phyloP scores from a whole-genome alignment of 2,329 filamentous ascomycete genomes.

The Torrubiella hemipterigena region DNA sequence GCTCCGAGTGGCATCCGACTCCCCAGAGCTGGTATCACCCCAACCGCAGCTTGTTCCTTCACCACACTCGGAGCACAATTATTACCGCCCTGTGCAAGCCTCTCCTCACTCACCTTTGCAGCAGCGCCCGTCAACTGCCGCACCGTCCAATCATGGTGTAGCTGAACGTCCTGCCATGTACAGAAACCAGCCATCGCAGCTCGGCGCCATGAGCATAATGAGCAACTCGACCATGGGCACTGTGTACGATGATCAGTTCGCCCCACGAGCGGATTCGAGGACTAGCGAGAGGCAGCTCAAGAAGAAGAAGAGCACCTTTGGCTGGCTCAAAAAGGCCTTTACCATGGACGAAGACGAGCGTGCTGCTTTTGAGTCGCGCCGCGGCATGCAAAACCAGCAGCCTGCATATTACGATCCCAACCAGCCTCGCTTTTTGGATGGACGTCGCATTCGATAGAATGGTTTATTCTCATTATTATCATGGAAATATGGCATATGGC shows the following conservation, averaged over 20 bases:
- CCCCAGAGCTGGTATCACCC: no score
- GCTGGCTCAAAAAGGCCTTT: slow-evolving; percentile 58
- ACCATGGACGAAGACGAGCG: slow-evolving; percentile 52
- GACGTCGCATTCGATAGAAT: slow-evolving; percentile 30
- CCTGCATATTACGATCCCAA: slow-evolving; percentile 38
- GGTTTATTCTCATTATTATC: slow-evolving; percentile 1
- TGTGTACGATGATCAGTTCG: slow-evolving; percentile 21
- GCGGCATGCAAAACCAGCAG: slow-evolving; percentile 26
- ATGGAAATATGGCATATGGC: neutral
- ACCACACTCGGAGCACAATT: slow-evolving; percentile 41
- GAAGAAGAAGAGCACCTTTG: slow-evolving; percentile 57
- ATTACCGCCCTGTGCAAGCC: slow-evolving; percentile 49
- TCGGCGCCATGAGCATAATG: slow-evolving; percentile 43
- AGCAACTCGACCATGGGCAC: slow-evolving; percentile 40
- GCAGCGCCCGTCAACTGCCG: slow-evolving; percentile 43
- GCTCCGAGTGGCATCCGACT: no score
- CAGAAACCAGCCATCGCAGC: slow-evolving; percentile 38
- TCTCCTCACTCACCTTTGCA: slow-evolving; percentile 53
- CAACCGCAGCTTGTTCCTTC: slow-evolving; percentile 33
- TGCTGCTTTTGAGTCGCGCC: slow-evolving; percentile 44
- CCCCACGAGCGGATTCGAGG: slow-evolving; percentile 14
- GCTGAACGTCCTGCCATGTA: no score
- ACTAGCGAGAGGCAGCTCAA: slow-evolving; percentile 34
- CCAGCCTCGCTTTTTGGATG: slow-evolving; percentile 44
- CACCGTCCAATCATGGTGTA: slow-evolving; percentile 8